phyloP scores from a whole-genome alignment of 1,139 yeast genomes.

The Ogataea hybrid region DNA sequence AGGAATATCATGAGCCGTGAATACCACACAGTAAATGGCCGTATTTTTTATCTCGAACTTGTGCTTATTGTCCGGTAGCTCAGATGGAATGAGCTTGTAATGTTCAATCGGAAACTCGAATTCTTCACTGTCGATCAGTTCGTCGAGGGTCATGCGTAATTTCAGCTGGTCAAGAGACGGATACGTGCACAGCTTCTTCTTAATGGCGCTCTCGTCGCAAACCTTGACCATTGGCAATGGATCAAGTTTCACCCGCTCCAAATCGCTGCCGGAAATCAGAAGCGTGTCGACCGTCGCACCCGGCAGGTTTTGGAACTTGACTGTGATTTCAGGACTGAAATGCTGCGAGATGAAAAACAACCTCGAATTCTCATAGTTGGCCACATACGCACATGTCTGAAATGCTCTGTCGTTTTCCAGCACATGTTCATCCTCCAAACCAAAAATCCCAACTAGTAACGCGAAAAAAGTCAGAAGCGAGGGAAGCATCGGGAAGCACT shows the following conservation, averaged over 20 bases:
- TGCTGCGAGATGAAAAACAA: constrained; percentile 18
- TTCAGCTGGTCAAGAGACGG: constrained; percentile 13
- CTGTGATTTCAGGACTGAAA: constrained; percentile 16
- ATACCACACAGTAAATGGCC: constrained; percentile 27
- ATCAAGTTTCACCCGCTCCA: constrained; percentile 23
- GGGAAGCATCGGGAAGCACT: not conserved
- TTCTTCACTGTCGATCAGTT: constrained; percentile 19
- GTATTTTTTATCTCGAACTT: constrained; percentile 19
- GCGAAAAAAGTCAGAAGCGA: not conserved
- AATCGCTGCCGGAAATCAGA: constrained; percentile 25
- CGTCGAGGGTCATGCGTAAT: constrained; percentile 15
- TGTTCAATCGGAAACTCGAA: constrained; percentile 21
- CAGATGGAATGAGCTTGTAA: constrained; percentile 11
- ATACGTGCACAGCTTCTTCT: constrained; percentile 23
- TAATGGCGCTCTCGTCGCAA: constrained; percentile 30
- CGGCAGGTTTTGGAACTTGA: constrained; percentile 14
- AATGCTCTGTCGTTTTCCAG: constrained; percentile 22
- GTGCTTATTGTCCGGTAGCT: constrained; percentile 6
- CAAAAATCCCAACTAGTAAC: constrained; percentile 6
- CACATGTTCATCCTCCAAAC: constrained; percentile 24
- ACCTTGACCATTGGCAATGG: constrained; percentile 26
- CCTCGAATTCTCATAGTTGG: constrained; percentile 21
- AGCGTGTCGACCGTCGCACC: constrained; percentile 20
- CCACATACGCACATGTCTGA: constrained; percentile 32
- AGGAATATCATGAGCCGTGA: constrained; percentile 21